Base-by-base conservation (phyloP, 805 yeast genomes). In the fission yeast (Schizosaccharomyces pombe) region DNA sequence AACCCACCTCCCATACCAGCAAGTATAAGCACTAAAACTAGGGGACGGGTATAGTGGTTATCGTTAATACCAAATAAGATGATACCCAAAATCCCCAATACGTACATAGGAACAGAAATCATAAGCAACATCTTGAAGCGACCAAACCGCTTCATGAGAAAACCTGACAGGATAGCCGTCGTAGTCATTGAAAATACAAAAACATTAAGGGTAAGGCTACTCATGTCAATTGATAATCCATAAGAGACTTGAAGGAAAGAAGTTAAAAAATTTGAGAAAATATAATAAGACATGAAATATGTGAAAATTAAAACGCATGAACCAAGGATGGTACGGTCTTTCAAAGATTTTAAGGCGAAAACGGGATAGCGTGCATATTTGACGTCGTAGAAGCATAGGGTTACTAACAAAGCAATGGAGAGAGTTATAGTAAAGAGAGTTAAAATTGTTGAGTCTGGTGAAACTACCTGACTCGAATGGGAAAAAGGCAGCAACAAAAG, bases 271-370 rank as follows among this genome's bases (percentile, higher is more conserved):
- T 76, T 80, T 58, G 75, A 28, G 30, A 49, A 49, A 30, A 49
- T 16, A 28, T 8, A 49, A n/a, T 24, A 49, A n/a, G 39, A 22
- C 62, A 77, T 70, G 64, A 78, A 74, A 57, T 76, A 69, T 56
- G 79, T 66, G 59, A 78, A 67, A 2, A 75, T 76, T 55, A 78
- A 67, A 31, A 69, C 59, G 56, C 78, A 62, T 11, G 84, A 79
- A n/a, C 80, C 67, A 78, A 80, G 77, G 26, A 80, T 77, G 57
- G 81, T 80, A 59, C 81, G 72, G 63, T 79, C 81, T 57, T 69
- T 75, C 61, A 80, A 61, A 56, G 79, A 67, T 4, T 65, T 62
- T 56, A 68, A 67, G 29, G 84, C 82, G 16, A 75, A 32, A 34
- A 30, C 19, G 8, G 53, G 53, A 26, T 49, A 32, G 8, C 12